Base-by-base conservation (phyloP, 805 yeast species). In the Yarrowia keelungensis region DNA sequence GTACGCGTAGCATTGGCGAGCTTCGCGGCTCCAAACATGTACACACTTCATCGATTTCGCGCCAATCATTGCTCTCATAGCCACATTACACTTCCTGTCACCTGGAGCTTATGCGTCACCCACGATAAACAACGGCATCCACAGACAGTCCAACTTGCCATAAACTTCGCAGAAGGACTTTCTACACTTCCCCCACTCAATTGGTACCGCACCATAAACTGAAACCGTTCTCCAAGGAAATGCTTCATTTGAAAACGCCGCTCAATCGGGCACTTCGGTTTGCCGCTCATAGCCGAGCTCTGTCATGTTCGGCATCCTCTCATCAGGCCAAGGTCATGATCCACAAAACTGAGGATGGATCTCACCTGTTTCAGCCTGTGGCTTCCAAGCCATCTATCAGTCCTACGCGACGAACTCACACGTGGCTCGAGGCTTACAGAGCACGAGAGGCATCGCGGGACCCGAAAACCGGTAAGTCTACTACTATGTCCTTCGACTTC, bases 401-500 rank as follows among this genome's bases (percentile, higher is more conserved):
- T 19, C 82, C 85, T 2, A 80, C 80, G 73, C 71, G 77, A 22
- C 74, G 81, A 50, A 76, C 75, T 56, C 91, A 89, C 47, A 91
- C 97, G 2, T 93, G 98, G 98, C 79, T 91, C 75, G 91, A 87
- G 68, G 97, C 97, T 0, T 80, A 92, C 70, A 84, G 85, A 15
- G 95, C 91, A 73, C 83, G 92, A 67, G 85, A 87, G 73, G 91
- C 88, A 70, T 95, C 97, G n/a, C 86, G 87, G 73, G 81, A 86
- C 42, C 69, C 70, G 14, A 67, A 70, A 36, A 72, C 71, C 82
- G 88, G 73, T 92, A 89, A 76, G 85, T 91, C 46, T 87, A 84
- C 75, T 5, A 42, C 61, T 15, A 53, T 43, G 32, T 76, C 72
- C 16, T 69, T 61, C 14, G 71, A 69, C 5, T 69, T 72, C 70